A percentile compares a stretch with the other conserved stretches of the same genome.
Evolutionary conservation across 108 stramenopile species (phyloP).

Genomic region (Seminavis robusta): DNA sequence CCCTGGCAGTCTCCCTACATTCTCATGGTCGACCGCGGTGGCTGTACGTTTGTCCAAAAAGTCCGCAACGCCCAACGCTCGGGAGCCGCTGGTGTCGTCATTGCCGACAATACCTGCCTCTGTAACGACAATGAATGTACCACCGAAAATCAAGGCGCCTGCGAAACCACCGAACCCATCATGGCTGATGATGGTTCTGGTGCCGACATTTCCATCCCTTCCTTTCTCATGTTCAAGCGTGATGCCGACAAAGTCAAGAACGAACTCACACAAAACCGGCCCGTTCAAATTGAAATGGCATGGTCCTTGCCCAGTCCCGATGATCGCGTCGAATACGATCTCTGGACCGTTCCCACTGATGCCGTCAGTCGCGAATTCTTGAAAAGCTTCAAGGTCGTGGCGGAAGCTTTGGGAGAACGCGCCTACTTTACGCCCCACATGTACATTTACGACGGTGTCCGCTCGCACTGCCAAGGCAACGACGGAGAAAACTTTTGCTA

Average conservation of each 20-base stretch:
- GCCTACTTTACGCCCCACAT: conserved; percentile 88
- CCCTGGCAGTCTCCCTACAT: conserved; percentile 80
- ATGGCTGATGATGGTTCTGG: conserved; percentile 91
- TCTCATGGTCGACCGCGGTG: conserved; percentile 92
- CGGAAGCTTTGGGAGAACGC: conserved; percentile 51
- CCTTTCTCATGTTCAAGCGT: conserved; percentile 71
- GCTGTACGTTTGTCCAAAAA: conserved; percentile 90
- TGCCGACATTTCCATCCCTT: conserved; percentile 77
- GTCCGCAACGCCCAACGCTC: conserved; percentile 81
- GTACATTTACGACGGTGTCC: conserved; percentile 76
- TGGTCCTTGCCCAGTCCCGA: conserved; percentile 84
- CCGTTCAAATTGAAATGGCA: conserved; percentile 76
- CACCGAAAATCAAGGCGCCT: conserved; percentile 4
- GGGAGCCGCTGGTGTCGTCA: conserved; percentile 87
- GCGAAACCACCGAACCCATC: conserved; percentile 65
- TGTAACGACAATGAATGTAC: conserved; percentile 55
- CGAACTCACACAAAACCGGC: conserved; percentile 40
- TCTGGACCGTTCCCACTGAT: conserved; percentile 87
- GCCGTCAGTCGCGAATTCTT: conserved; percentile 56
- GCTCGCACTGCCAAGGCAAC: conserved; percentile 16
- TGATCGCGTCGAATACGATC: conserved; percentile 87
- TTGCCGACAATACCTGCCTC: conserved; percentile 85
- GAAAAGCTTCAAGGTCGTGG: conserved; percentile 66
- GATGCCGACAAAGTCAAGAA: conserved; percentile 69
- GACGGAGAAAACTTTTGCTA: not conserved